Evolutionary conservation across 139 green algal species (phyloP).

Genomic region (Chlorella vulgaris): DNA sequence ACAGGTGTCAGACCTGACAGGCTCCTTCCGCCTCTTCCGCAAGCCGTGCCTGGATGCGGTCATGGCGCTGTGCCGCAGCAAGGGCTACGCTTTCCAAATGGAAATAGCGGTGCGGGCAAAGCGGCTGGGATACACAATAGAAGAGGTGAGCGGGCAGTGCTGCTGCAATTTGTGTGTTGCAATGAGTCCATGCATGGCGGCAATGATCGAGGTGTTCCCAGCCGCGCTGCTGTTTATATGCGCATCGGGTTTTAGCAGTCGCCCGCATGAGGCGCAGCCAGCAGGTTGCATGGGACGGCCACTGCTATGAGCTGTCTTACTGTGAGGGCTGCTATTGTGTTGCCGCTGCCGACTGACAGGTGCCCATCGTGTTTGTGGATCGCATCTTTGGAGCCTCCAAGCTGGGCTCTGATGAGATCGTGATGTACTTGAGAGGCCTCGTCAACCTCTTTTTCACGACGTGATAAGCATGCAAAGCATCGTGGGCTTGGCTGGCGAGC

Average conservation of each 20-base stretch:
- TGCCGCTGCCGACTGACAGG: not conserved
- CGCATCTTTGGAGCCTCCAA: slow-evolving; percentile 93
- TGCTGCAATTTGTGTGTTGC: not conserved
- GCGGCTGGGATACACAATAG: slow-evolving; percentile 59
- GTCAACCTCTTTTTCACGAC: slow-evolving; percentile 84
- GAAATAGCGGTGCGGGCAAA: slow-evolving; percentile 92
- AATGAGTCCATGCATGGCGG: no score
- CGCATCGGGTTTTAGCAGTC: no score
- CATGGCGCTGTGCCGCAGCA: slow-evolving; percentile 48
- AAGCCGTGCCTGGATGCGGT: slow-evolving; percentile 60
- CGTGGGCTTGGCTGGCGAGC: no score
- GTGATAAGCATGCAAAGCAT: slow-evolving; percentile 58
- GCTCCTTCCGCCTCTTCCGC: slow-evolving; percentile 91
- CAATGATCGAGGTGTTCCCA: no score
- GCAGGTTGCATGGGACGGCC: not conserved
- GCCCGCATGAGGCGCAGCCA: no score
- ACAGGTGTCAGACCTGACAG: slow-evolving; percentile 88
- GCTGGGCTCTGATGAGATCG: slow-evolving; percentile 87
- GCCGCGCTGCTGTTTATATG: no score
- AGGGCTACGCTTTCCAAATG: slow-evolving; percentile 96
- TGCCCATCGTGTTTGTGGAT: slow-evolving; percentile 98
- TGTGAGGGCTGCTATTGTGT: not conserved
- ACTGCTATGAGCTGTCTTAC: not conserved
- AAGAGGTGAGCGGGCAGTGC: slow-evolving; percentile 62
- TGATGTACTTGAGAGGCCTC: slow-evolving; percentile 87